These are phyloP conservation scores for Spinellus fusiger DNA, from an alignment of 192 early-diverging fungal species.

Conservation along the genomic window DNA sequence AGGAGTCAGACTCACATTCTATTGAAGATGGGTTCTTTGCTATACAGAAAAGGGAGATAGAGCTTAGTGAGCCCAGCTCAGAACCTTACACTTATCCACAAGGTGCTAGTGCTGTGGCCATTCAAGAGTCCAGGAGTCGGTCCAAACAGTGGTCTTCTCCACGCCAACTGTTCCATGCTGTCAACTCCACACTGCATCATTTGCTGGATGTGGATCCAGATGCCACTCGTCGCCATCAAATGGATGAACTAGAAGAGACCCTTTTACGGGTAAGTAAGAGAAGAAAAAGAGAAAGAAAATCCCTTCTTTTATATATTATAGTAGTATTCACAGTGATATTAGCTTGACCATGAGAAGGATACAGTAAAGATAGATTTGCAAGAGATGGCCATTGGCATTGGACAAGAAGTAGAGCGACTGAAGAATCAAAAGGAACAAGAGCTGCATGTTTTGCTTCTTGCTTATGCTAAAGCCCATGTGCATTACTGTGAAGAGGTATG, in stretches of 20 bases:
- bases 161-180: conserved; percentile 41
- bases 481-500: conserved; percentile 62
- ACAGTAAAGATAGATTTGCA: conserved; percentile 60
- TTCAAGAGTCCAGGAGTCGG: conserved; percentile 20
- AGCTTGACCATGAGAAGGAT: conserved; percentile 72
- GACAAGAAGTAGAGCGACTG: conserved; percentile 84
- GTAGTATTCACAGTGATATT: background rate
- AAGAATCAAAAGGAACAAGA: conserved; percentile 87
- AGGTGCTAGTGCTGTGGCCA: conserved; percentile 9
- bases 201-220: conserved; percentile 94
- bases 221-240: conserved; percentile 74
- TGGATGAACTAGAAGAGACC: conserved; percentile 73
- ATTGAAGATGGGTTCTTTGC: conserved; percentile 11
- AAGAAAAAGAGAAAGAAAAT: background rate
- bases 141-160: conserved; percentile 36
- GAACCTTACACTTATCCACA: conserved; percentile 6
- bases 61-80: background rate
- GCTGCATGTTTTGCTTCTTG: conserved; percentile 67
- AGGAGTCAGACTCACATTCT: background rate
- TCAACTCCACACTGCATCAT: conserved; percentile 72
- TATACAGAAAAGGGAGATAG: background rate
- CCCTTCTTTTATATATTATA: background rate
- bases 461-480: conserved; percentile 61
- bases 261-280: conserved; percentile 46
- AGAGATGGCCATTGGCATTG: conserved; percentile 71